phyloP scores from a whole-genome alignment of 225 moss, liverwort and hornwort species.

The Pleurozium schreberi region DNA sequence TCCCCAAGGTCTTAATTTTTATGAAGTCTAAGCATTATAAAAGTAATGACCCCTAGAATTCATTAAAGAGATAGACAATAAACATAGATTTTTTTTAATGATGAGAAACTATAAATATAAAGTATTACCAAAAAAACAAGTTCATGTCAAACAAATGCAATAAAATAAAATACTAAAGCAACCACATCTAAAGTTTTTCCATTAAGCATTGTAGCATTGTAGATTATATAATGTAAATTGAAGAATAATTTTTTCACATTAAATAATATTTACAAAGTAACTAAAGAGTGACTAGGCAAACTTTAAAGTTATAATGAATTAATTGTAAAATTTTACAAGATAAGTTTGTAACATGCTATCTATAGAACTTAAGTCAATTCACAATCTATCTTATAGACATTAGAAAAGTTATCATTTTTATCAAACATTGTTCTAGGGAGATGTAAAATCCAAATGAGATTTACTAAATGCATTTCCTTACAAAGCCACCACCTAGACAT shows the following conservation, averaged over 20 bases:
- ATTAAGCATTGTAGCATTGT: too few species aligned
- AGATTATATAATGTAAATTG: neutral
- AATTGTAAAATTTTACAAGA: neutral
- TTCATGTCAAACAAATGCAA: rapidly evolving
- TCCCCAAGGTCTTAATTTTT: rapidly evolving
- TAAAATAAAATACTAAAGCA: neutral
- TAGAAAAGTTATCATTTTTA: too few species aligned
- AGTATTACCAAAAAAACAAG: rapidly evolving
- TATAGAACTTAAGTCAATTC: neutral
- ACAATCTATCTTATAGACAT: neutral
- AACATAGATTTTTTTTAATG: rapidly evolving
- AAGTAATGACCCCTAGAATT: rapidly evolving
- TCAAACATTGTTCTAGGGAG: neutral
- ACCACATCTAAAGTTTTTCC: rapidly evolving
- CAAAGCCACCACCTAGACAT: neutral
- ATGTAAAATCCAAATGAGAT: neutral
- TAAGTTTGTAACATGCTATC: neutral
- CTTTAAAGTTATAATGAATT: rapidly evolving
- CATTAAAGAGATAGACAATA: rapidly evolving
- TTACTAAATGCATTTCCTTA: neutral
- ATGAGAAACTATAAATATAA: neutral
- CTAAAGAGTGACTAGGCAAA: neutral
- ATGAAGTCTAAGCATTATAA: too few species aligned
- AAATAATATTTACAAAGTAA: neutral
- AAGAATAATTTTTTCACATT: neutral